Conservation (phyloP, 1,139 yeast species). For the Suhomyces chickasaworum region DNA sequence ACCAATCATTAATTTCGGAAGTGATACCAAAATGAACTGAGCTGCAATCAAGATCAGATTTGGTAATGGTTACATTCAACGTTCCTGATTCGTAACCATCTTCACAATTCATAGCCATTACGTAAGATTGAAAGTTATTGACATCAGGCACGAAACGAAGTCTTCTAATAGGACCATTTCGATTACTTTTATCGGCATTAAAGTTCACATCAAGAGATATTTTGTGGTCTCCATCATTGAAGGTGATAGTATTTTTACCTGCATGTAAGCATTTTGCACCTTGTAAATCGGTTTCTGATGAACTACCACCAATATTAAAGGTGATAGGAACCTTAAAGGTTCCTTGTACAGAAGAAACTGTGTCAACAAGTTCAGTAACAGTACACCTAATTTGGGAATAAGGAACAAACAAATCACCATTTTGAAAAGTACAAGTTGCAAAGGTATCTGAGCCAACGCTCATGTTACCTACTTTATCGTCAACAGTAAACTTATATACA, state of each 20-base stretch:
- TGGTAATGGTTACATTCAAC: constrained; percentile 22
- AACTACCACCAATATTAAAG: constrained; percentile 32
- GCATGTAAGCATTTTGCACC: constrained; percentile 23
- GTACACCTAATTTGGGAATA: constrained; percentile 31
- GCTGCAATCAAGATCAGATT: constrained; percentile 25
- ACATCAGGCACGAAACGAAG: constrained; percentile 18
- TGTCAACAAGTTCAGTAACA: constrained; percentile 18
- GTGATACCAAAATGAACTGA: constrained; percentile 25
- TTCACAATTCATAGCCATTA: constrained; percentile 27
- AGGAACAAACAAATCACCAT: constrained; percentile 28
- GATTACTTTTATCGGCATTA: constrained; percentile 11
- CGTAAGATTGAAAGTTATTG: constrained; percentile 18
- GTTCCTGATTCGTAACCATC: constrained; percentile 29
- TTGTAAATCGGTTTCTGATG: constrained; percentile 21
- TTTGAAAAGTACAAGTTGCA: constrained; percentile 30
- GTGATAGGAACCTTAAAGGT: constrained; percentile 28
- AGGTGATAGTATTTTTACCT: constrained; percentile 31
- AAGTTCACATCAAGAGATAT: constrained; percentile 23
- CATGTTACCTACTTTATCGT: constrained; percentile 19
- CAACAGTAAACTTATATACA: constrained; percentile 33
- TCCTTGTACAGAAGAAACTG: constrained; percentile 25
- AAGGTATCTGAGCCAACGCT: constrained; percentile 20
- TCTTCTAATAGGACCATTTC: background rate
- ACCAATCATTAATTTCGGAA: constrained; percentile 27
- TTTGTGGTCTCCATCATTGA: constrained; percentile 30